phyloP scores from a whole-genome alignment of 1,284 basidiomycete genomes.

The Leccinum fuscescens region DNA sequence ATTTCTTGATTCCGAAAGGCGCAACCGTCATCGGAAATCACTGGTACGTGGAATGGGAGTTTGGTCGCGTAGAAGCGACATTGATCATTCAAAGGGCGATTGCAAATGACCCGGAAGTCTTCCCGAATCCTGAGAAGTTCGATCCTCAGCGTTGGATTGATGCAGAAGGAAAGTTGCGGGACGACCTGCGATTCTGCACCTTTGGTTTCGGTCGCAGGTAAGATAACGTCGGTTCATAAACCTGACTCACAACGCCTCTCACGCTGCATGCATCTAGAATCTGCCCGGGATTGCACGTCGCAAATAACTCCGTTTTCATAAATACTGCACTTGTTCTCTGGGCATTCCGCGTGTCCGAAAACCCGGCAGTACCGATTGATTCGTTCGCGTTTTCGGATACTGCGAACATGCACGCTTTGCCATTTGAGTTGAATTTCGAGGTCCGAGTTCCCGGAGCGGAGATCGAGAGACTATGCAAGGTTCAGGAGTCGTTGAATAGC shows the following conservation, averaged over 20 bases:
- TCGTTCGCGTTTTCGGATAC: conserved; percentile 20
- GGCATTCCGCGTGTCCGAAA: conserved; percentile 26
- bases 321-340: conserved; percentile 24
- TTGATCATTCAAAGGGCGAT: conserved; percentile 40
- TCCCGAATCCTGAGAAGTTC: conserved; percentile 59
- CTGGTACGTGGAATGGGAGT: conserved; percentile 39
- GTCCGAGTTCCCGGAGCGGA: conserved; percentile 5
- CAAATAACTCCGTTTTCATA: conserved; percentile 29
- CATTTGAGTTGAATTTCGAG: conserved; percentile 21
- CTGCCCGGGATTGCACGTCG: conserved; percentile 29
- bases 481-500: not conserved
- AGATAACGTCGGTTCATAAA: not conserved
- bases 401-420: conserved; percentile 8
- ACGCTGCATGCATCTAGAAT: conserved; percentile 9
- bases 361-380: conserved; percentile 23
- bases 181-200: conserved; percentile 52
- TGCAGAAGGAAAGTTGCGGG: conserved; percentile 43
- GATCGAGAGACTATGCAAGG: conserved; percentile 13
- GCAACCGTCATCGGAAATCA: conserved; percentile 57
- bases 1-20: conserved; percentile 57
- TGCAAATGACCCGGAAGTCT: conserved; percentile 53
- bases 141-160: conserved; percentile 59
- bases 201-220: conserved; percentile 62
- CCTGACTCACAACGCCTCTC: conserved; percentile 9
- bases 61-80: not conserved